These are phyloP conservation scores for Hansenula sp. DNA, from an alignment of 1,139 yeast genomes.

Conservation along the genomic window DNA sequence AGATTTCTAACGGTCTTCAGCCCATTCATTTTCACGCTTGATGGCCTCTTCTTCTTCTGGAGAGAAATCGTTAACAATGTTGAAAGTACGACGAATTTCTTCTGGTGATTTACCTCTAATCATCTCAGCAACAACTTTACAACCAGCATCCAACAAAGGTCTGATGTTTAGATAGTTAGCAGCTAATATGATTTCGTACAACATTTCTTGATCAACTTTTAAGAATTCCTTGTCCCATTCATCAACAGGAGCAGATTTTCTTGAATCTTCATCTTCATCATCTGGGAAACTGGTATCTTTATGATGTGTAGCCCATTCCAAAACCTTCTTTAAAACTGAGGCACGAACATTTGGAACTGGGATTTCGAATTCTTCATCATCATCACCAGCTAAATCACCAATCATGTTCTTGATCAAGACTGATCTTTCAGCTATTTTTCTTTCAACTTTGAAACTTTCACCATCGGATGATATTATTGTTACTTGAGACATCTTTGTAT, in stretches of 20 bases:
- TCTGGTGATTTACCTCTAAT: constrained; percentile 94
- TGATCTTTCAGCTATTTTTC: constrained; percentile 86
- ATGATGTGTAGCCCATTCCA: constrained; percentile 98
- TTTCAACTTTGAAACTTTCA: constrained; percentile 69
- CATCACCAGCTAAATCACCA: constrained; percentile 57
- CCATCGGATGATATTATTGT: constrained; percentile 70
- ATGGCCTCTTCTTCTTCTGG: constrained; percentile 99
- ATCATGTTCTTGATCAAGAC: constrained; percentile 87
- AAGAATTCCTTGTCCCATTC: constrained; percentile 97
- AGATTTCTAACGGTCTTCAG: constrained; percentile 93
- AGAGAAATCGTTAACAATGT: constrained; percentile 92
- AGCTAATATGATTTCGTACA: constrained; percentile 92
- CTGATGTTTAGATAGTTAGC: constrained; percentile 94
- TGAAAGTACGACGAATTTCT: constrained; percentile 93
- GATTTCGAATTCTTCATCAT: constrained; percentile 66
- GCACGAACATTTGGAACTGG: constrained; percentile 91
- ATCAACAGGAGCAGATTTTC: constrained; percentile 80
- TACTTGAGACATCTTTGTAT: constrained; percentile 24
- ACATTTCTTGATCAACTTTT: constrained; percentile 97
- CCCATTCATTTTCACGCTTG: constrained; percentile 98
- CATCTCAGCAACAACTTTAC: constrained; percentile 98
- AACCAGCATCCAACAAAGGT: constrained; percentile 90
- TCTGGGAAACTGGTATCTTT: constrained; percentile 77
- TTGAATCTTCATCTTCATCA: constrained; percentile 76
- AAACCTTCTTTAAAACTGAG: constrained; percentile 81